phyloP scores from a whole-genome alignment of 164 flowering plant genomes.

The Amborella trichopoda region DNA sequence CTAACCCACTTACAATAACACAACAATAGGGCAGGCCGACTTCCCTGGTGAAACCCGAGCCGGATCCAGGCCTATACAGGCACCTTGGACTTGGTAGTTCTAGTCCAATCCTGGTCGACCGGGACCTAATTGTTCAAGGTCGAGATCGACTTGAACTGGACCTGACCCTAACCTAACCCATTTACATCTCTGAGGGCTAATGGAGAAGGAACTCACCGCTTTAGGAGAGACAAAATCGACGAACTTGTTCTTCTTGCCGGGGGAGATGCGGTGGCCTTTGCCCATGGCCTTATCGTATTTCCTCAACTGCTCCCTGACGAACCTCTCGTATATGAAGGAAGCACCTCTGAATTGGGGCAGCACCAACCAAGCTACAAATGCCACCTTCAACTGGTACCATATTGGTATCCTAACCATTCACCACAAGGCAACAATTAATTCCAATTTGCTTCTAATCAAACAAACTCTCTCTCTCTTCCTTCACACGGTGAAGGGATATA shows the following conservation, averaged over 20 bases:
- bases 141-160: too few relatives aligned
- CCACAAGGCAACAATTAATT: conserved; percentile 2
- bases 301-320: conserved; percentile 9
- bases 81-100: too few relatives aligned
- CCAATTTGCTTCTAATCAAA: background rate
- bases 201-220: conserved; percentile 25
- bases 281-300: conserved; percentile 1
- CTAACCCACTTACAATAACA: too few relatives aligned
- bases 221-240: conserved; percentile 20
- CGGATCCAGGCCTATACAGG: too few relatives aligned
- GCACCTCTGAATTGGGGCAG: conserved; percentile 12
- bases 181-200: too few relatives aligned
- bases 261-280: conserved; percentile 8
- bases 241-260: conserved; percentile 28
- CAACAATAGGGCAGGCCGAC: too few relatives aligned
- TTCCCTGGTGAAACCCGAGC: too few relatives aligned
- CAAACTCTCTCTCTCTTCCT: background rate
- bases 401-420: conserved; percentile 7
- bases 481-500: background rate
- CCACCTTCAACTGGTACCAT: conserved; percentile 8
- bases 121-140: too few relatives aligned
- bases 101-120: too few relatives aligned
- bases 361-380: conserved; percentile 10
- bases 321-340: conserved; percentile 10
- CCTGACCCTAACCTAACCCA: too few relatives aligned